Base-by-base conservation (phyloP, 164 flowering plant species). In the Buxus sempervirens region DNA sequence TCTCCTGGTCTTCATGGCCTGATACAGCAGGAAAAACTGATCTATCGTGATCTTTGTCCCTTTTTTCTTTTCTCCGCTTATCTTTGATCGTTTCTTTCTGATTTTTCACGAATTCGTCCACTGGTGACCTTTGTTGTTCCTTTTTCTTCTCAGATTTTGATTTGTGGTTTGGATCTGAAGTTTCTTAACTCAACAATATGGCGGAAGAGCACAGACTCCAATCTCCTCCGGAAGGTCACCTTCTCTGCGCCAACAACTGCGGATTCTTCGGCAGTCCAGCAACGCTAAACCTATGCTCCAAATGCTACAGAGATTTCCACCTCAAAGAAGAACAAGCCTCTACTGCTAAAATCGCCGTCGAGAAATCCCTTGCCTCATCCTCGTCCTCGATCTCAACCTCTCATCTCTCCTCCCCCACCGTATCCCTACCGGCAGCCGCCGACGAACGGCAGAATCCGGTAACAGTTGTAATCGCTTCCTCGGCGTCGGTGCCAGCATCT, bases 231-330 rank as follows among this genome's bases (percentile, higher is more conserved):
- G 93, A 84, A 65, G 82, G 86, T 18, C 89, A 82, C 74, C 78
- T 74, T 14, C 86, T 82, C 54, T 89, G 91, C 82, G 91, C 82
- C 38, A 89, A 89, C 80, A 89, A 89, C 80, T 89, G 91, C 72
- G 90, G 94, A 18, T 89, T 89, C 76, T 87, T 87, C 70, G 91
- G 94, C 0, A 83, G 85, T 66, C 79, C 91, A 0, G 85, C 88
- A 15, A 87, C 90, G n/a, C 79, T 69, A 65, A 77, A 89, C 63
- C 82, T 89, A 62, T 87, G 94, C 75, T 84, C 94, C 73, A 87
- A 89, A 63, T 89, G 91, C 71, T 89, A 84, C 86, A 49, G 84
- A 53, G 91, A 89, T 64, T 28, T 57, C 62, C 70, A 79, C 55
- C 76, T 83, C 64, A 79, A 83, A 32, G 86, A 88, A 62, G 82